Evolutionary conservation across 2,329 filamentous ascomycete species (phyloP).

Genomic region (Aureobasidium melanogenum): DNA sequence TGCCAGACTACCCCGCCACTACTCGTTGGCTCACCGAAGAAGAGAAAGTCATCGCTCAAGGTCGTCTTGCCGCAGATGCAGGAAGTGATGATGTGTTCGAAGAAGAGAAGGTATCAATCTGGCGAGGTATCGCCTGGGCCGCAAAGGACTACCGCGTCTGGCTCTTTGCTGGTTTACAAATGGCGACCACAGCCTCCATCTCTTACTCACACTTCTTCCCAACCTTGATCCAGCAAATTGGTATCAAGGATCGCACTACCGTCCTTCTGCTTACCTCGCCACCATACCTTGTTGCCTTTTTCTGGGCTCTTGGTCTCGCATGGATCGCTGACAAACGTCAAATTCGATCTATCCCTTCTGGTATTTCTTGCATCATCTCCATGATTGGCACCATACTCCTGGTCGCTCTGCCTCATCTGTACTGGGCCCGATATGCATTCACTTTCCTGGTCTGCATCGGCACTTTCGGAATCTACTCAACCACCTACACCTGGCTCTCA

Average conservation of each 20-base stretch:
- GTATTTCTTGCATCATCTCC: not conserved
- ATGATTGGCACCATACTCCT: not conserved
- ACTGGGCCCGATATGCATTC: not conserved
- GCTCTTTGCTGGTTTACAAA: not conserved
- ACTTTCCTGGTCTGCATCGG: not conserved
- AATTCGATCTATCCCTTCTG: not conserved
- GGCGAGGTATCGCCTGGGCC: too few species aligned
- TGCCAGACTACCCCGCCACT: too few species aligned
- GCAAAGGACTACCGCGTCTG: too few species aligned
- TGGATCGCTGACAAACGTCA: not conserved
- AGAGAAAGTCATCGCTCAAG: too few species aligned
- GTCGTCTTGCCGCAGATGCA: too few species aligned
- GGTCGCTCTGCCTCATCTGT: not conserved
- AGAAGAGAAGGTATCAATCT: too few species aligned
- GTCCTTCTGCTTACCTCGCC: not conserved
- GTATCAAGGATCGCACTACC: not conserved
- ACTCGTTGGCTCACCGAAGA: too few species aligned
- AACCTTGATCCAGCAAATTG: not conserved
- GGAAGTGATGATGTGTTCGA: too few species aligned
- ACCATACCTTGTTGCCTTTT: not conserved
- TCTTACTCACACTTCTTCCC: not conserved
- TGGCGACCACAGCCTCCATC: not conserved
- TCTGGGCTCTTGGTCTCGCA: not conserved
- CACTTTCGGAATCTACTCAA: not conserved
- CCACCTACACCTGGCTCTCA: not conserved